A percentile compares a stretch with the other conserved stretches of the same genome.
Conservation (phyloP, 768 basidiomycete species). For the Dioszegia crocea region DNA sequence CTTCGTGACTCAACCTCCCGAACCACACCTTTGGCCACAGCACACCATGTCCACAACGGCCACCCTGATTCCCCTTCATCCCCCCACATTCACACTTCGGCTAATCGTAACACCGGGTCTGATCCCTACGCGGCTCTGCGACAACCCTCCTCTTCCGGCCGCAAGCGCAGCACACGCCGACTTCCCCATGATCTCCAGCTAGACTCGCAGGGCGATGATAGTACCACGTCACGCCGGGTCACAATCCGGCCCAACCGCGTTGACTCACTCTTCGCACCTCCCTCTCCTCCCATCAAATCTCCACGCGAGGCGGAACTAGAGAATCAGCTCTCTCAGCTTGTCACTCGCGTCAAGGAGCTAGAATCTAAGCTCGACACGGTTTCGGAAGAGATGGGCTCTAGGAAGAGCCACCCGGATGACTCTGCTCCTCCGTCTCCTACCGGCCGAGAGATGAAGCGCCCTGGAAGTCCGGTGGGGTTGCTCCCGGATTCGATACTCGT, state of each 20-base stretch:
- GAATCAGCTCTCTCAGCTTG: constrained; percentile 16
- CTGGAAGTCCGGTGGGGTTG: constrained; percentile 15
- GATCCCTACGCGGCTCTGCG: constrained; percentile 25
- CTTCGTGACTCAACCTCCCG: background rate
- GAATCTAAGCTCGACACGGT: constrained; percentile 12
- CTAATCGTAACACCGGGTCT: background rate
- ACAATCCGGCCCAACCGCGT: constrained; percentile 20
- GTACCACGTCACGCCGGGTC: constrained; percentile 18
- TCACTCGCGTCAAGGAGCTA: constrained; percentile 27
- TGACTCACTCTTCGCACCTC: constrained; percentile 16
- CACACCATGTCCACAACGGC: no score
- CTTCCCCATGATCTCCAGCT: background rate
- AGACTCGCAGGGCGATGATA: background rate
- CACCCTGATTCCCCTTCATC: background rate
- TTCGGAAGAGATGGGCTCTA: background rate
- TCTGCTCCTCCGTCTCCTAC: background rate
- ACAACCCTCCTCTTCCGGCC: constrained; percentile 11
- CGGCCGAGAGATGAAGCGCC: constrained; percentile 2
- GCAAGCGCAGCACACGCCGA: background rate
- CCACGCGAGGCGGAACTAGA: constrained; percentile 20
- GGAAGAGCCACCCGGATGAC: background rate
- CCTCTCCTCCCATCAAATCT: constrained; percentile 2
- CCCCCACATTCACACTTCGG: constrained; percentile 15
- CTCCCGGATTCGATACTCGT: constrained; percentile 14
- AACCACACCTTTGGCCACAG: background rate